These are phyloP conservation scores for Talaromyces sp. DNA, from an alignment of 2,329 filamentous ascomycete species.

Conservation along the genomic window DNA sequence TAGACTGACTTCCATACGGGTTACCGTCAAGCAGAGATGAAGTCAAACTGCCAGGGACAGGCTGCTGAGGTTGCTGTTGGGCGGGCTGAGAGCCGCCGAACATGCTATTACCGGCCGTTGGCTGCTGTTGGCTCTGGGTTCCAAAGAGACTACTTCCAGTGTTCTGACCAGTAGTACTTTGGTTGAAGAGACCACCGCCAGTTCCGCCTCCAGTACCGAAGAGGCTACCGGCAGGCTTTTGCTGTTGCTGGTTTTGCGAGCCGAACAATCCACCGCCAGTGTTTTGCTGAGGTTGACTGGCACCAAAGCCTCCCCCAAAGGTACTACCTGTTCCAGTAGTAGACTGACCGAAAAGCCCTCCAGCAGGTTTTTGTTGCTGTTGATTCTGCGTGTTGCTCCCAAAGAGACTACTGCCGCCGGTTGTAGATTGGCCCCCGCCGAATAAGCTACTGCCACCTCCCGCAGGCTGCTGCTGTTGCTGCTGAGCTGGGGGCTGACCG, in stretches of 20 bases:
- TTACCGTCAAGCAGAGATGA: constrained; percentile 81
- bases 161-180: constrained; percentile 28
- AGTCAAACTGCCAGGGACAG: constrained; percentile 58
- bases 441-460: constrained; percentile 50
- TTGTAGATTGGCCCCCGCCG: constrained; percentile 35
- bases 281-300: constrained; percentile 46
- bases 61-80: constrained; percentile 47
- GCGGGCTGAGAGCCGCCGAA: constrained; percentile 59
- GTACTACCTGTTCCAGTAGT: constrained; percentile 29
- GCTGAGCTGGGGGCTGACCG: constrained; percentile 30
- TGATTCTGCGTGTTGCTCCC: constrained; percentile 38
- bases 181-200: constrained; percentile 50
- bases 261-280: constrained; percentile 48
- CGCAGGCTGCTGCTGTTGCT: constrained; percentile 38
- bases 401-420: constrained; percentile 50
- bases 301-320: constrained; percentile 45
- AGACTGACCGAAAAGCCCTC: constrained; percentile 26
- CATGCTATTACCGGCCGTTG: constrained; percentile 44
- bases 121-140: constrained; percentile 40
- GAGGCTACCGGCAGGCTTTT: constrained; percentile 59
- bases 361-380: constrained; percentile 26
- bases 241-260: constrained; percentile 54
- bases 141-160: constrained; percentile 62
- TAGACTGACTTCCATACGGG: constrained; percentile 84
- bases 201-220: constrained; percentile 43